phyloP scores from a whole-genome alignment of 1,284 basidiomycete genomes.

The Malassezia nana region DNA sequence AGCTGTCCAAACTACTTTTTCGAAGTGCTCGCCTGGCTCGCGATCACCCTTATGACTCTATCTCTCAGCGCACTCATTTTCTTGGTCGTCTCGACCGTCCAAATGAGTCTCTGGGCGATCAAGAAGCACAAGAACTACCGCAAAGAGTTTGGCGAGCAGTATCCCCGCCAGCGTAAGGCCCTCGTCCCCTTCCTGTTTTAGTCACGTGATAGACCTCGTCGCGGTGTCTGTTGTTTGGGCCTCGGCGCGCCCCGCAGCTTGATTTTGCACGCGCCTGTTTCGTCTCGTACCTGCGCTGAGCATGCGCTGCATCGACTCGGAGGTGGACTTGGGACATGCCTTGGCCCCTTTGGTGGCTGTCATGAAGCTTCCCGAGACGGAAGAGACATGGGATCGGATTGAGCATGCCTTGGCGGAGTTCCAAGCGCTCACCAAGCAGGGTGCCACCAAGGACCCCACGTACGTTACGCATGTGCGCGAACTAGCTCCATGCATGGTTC shows the following conservation, averaged over 20 bases:
- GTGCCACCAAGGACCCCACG: conserved; percentile 28
- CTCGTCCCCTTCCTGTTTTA: conserved; percentile 65
- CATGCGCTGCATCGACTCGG: neutral
- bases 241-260: neutral
- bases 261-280: neutral
- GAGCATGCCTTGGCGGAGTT: conserved; percentile 26
- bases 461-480: conserved; percentile 26
- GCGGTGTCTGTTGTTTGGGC: neutral
- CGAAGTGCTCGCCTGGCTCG: conserved; percentile 67
- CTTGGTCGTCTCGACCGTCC: conserved; percentile 58
- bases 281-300: neutral
- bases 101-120: conserved; percentile 79
- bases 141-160: conserved; percentile 76
- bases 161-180: conserved; percentile 64
- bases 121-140: conserved; percentile 87
- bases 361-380: conserved; percentile 25
- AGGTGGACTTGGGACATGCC: conserved; percentile 3
- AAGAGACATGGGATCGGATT: conserved; percentile 40
- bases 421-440: conserved; percentile 34
- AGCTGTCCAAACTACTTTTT: conserved; percentile 94
- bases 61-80: conserved; percentile 62
- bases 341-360: neutral
- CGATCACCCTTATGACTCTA: conserved; percentile 64
- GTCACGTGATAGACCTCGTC: conserved; percentile 5
- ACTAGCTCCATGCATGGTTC: conserved; percentile 21